Conservation (phyloP, 768 basidiomycete species). For the Agaricus blazei region DNA sequence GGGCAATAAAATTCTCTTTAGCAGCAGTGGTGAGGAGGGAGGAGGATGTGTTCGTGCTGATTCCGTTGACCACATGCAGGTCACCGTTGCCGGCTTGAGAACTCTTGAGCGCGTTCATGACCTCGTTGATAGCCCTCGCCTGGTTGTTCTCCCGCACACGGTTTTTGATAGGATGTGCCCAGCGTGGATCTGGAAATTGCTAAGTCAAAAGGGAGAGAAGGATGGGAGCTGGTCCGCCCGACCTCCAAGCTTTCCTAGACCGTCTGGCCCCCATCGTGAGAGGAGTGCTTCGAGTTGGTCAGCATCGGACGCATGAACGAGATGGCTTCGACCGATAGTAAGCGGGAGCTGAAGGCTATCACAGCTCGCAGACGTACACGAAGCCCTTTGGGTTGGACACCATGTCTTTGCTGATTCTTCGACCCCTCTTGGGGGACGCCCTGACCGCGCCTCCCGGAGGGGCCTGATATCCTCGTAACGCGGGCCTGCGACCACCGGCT, state of each 20-base stretch:
- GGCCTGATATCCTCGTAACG: conserved; percentile 57
- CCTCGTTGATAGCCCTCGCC: conserved; percentile 71
- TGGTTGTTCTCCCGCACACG: conserved; percentile 62
- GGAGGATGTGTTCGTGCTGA: conserved; percentile 65
- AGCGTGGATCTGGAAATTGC: conserved; percentile 64
- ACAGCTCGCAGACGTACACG: conserved; percentile 51
- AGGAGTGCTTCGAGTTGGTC: conserved; percentile 86
- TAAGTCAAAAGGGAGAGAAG: conserved; percentile 15
- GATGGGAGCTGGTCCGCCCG: conserved; percentile 20
- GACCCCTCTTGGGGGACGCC: conserved; percentile 45
- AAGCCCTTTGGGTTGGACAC: conserved; percentile 80
- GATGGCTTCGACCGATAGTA: conserved; percentile 49
- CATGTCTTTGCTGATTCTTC: conserved; percentile 83
- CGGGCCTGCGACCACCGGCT: conserved; percentile 54
- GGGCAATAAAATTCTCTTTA: conserved; percentile 52
- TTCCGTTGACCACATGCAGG: conserved; percentile 77
- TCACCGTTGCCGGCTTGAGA: conserved; percentile 40
- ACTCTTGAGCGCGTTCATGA: conserved; percentile 64
- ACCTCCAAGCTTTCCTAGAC: conserved; percentile 87
- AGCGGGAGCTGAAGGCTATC: conserved; percentile 18
- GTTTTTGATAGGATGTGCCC: conserved; percentile 87
- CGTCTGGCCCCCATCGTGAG: conserved; percentile 84
- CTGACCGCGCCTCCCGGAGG: conserved; percentile 23
- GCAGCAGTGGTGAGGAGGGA: conserved; percentile 73
- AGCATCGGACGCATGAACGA: conserved; percentile 87